Percentiles rank a stretch among this genome's conserved stretches.
Evolutionary conservation across 1,284 basidiomycete genomes (phyloP).

Genomic region (Ganoderma lingzhi): DNA sequence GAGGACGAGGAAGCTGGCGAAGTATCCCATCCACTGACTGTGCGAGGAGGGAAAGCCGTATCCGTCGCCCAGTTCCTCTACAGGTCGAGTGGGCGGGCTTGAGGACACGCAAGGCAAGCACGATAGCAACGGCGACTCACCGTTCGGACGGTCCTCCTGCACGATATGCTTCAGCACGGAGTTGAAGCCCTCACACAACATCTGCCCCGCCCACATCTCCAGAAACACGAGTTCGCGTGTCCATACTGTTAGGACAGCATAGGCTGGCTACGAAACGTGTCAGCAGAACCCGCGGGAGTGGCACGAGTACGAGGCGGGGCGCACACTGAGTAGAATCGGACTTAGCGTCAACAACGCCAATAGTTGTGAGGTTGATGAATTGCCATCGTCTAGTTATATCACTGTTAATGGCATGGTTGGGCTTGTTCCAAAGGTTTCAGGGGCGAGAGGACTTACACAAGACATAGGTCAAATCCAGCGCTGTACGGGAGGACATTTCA

Average conservation of each 20-base stretch:
- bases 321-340: constrained; percentile 22
- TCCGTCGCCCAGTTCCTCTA: constrained; percentile 72
- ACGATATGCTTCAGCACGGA: constrained; percentile 73
- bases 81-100: background rate
- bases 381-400: constrained; percentile 64
- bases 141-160: constrained; percentile 73
- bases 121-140: constrained; percentile 48
- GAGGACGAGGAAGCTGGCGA: constrained; percentile 76
- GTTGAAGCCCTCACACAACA: constrained; percentile 79
- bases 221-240: constrained; percentile 83
- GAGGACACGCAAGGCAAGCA: background rate
- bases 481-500: constrained; percentile 26
- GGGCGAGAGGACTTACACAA: constrained; percentile 56
- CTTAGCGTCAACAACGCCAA: constrained; percentile 70
- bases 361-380: constrained; percentile 64
- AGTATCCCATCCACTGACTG: constrained; percentile 91
- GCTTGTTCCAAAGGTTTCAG: background rate
- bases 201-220: constrained; percentile 85
- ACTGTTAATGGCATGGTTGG: constrained; percentile 26
- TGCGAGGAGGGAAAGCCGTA: constrained; percentile 92
- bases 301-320: background rate
- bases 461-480: constrained; percentile 72
- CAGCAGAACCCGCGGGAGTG: background rate
- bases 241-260: constrained; percentile 77
- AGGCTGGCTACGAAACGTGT: constrained; percentile 64